These are phyloP conservation scores for Raffaelea arxii DNA, from an alignment of 2,329 filamentous ascomycete genomes.

Conservation along the genomic window DNA sequence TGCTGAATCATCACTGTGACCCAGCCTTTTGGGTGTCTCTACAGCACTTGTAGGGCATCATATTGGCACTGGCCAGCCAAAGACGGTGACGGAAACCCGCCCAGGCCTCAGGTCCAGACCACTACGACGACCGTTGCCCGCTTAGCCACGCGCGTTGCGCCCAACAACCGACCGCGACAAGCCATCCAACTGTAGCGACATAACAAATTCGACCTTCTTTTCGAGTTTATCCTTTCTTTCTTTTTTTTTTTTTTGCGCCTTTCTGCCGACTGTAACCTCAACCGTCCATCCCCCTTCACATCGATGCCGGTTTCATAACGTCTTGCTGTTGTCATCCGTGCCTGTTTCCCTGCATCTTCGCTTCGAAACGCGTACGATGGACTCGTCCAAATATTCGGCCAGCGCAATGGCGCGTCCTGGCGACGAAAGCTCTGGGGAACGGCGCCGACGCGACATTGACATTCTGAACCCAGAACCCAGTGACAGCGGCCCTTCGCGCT, in stretches of 20 bases:
- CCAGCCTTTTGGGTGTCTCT: no score
- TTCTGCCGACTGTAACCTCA: neutral
- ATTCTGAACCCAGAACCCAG: constrained; percentile 20
- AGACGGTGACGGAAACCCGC: no score
- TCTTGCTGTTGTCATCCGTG: neutral
- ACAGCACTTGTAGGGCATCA: no score
- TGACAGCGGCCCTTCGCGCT: neutral
- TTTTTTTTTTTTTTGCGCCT: no score
- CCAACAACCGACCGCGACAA: no score
- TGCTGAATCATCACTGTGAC: no score
- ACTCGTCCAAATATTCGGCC: constrained; percentile 36
- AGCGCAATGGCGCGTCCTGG: constrained; percentile 38
- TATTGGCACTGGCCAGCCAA: no score
- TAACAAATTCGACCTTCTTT: no score
- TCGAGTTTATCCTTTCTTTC: neutral
- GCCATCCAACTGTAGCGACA: no score
- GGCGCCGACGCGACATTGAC: constrained; percentile 37
- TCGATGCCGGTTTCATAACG: neutral
- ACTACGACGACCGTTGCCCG: no score
- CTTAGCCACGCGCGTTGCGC: no score
- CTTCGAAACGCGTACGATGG: constrained; percentile 29
- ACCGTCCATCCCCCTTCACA: neutral
- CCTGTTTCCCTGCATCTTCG: neutral
- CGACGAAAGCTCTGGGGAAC: constrained; percentile 25
- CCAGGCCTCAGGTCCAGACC: no score